Base-by-base conservation (phyloP, 352 stramenopile genomes). In the Phytophthora kernoviae region DNA sequence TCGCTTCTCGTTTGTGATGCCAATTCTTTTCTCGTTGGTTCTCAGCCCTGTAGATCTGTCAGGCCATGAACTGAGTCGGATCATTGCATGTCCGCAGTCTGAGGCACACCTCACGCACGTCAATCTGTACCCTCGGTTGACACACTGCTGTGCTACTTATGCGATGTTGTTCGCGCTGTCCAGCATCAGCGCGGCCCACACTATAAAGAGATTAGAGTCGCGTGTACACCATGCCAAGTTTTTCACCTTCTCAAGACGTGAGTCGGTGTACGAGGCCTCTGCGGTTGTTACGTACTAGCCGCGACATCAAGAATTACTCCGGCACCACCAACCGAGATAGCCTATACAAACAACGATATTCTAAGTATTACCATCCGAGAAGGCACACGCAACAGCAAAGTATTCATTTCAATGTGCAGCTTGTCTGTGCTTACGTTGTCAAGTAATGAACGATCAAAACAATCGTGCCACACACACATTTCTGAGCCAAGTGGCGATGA, bases 101-200 rank as follows among this genome's bases (percentile, higher is more conserved):
- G 65, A 82, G 18, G 55, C 47, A 11, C 34, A 73, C 20, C 48
- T 73, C 20, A 46, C 49, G 14, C 24, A 77, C 45, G 83, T 69
- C 60, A 75, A 82, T 34, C 7, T 91, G 15, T 59, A 52, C 6
- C 67, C 73, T 12, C 68, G 81, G 9, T 20, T 78, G 2, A 53
- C 64, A 18, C 77, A 91, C 39, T 68, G 65, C 36, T 44, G 74
- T 9, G 77, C 73, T 18, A 89, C 79, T 9, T 84, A 67, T 39
- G 52, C 60, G 15, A 64, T 89, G 34, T 20, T 75, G 30, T 47
- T 73, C 3, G 68, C 66, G 4, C 44, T 91, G 52, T 72, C 55
- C 42, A 89, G 70, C 44, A 61, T 89, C 26, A 30, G 58, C 2
- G 45, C 57, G 8, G 68, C 74, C 11, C 79, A 88, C 32, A 57